Evolutionary conservation across 176 grass and related monocot genomes (phyloP).

Genomic region (Oryza officinalis): DNA sequence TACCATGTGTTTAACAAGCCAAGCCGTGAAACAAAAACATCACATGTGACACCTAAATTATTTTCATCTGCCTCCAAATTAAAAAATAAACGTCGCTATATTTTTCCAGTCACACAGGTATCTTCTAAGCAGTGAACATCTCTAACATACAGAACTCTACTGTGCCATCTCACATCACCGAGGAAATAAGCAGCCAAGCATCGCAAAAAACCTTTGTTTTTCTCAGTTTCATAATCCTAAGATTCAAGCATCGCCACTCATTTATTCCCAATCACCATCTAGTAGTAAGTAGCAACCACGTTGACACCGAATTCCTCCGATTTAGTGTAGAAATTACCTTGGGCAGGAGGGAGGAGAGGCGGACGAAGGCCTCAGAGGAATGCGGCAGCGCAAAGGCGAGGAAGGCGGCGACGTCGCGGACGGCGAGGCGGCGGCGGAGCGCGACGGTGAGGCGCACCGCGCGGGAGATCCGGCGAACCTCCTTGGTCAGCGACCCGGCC

Average conservation of each 20-base stretch:
- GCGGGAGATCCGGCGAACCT: slow-evolving; percentile 75
- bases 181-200: neutral
- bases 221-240: neutral
- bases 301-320: neutral
- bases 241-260: neutral
- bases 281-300: neutral
- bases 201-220: neutral
- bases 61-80: neutral
- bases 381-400: slow-evolving; percentile 53
- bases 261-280: neutral
- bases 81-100: neutral
- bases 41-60: neutral
- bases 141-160: neutral
- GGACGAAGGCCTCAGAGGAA: slow-evolving; percentile 53
- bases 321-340: slow-evolving; percentile 41
- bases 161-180: neutral
- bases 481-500: slow-evolving; percentile 65
- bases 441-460: slow-evolving; percentile 72
- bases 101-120: neutral
- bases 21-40: neutral
- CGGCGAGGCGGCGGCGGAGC: slow-evolving; percentile 63
- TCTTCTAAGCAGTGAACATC: neutral
- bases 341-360: slow-evolving; percentile 56
- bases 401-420: slow-evolving; percentile 57
- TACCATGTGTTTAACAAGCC: neutral